Evolutionary conservation across 2,329 filamentous ascomycete genomes (phyloP).

Genomic region (Monosporascus sp.): DNA sequence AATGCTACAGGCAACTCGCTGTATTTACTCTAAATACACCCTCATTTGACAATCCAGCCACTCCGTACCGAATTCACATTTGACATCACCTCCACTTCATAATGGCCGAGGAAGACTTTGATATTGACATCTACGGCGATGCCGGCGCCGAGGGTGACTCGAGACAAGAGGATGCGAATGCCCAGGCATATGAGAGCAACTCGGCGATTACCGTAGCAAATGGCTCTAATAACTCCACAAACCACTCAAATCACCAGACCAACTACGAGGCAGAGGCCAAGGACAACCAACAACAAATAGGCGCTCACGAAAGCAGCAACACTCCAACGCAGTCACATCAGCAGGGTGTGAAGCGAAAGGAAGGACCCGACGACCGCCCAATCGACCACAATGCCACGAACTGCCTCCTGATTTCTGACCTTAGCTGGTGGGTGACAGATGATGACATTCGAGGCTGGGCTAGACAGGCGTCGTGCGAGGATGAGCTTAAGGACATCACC

Average conservation of each 20-base stretch:
- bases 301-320: constrained; percentile 27
- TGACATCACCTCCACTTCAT: constrained; percentile 27
- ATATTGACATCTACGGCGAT: constrained; percentile 69
- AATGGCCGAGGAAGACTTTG: constrained; percentile 68
- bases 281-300: constrained; percentile 29
- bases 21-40: constrained; percentile 37
- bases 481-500: constrained; percentile 84
- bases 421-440: constrained; percentile 96
- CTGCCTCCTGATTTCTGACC: constrained; percentile 79
- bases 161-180: constrained; percentile 30
- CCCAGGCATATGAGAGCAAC: constrained; percentile 33
- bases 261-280: constrained; percentile 20
- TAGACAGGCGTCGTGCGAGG: constrained; percentile 72
- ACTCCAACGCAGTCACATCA: constrained; percentile 32
- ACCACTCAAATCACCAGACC: constrained; percentile 14
- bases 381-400: constrained; percentile 58
- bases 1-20: constrained; percentile 32
- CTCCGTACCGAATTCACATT: constrained; percentile 20
- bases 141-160: constrained; percentile 40
- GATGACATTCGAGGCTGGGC: constrained; percentile 90
- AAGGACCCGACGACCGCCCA: constrained; percentile 52
- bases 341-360: constrained; percentile 58
- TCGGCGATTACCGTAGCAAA: constrained; percentile 37
- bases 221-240: constrained; percentile 20
- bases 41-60: constrained; percentile 26